Evolutionary conservation across 371 early-diverging fungal species (phyloP).

Genomic region (Capniomyces stellatus): DNA sequence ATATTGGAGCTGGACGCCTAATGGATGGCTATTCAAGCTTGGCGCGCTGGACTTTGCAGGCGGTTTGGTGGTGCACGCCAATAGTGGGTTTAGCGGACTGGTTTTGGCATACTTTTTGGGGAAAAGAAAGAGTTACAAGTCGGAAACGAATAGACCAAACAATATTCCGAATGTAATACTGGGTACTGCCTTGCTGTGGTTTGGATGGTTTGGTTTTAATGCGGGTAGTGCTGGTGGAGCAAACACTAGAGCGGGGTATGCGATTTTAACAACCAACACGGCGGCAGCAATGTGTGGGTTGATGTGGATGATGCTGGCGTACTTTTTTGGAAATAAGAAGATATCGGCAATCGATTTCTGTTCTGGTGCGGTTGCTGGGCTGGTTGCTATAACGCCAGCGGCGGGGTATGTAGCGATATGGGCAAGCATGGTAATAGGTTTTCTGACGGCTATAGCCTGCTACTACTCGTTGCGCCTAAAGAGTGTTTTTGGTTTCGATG

Average conservation of each 20-base stretch:
- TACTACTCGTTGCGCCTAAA: conserved; percentile 61
- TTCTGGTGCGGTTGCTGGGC: conserved; percentile 77
- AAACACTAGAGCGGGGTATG: conserved; percentile 68
- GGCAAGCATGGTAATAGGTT: conserved; percentile 62
- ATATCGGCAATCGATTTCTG: conserved; percentile 79
- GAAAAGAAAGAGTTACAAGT: conserved; percentile 46
- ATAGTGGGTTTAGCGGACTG: conserved; percentile 74
- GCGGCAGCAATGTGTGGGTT: conserved; percentile 68
- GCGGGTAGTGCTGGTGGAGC: conserved; percentile 70
- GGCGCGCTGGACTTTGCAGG: conserved; percentile 74
- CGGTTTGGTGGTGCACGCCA: conserved; percentile 82
- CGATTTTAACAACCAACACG: conserved; percentile 64
- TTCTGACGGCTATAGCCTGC: conserved; percentile 48
- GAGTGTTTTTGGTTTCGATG: conserved; percentile 65
- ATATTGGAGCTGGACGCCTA: conserved; percentile 80
- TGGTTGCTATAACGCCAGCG: conserved; percentile 86
- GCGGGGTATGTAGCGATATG: conserved; percentile 77
- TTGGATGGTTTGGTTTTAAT: conserved; percentile 81
- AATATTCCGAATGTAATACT: conserved; percentile 76
- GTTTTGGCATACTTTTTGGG: conserved; percentile 71
- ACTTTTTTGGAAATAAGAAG: conserved; percentile 45
- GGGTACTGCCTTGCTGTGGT: conserved; percentile 76
- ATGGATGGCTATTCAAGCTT: conserved; percentile 60
- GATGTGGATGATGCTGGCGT: conserved; percentile 68
- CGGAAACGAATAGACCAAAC: conserved; percentile 55